phyloP scores from a whole-genome alignment of 768 basidiomycete genomes.

The Cyathus striatus region DNA sequence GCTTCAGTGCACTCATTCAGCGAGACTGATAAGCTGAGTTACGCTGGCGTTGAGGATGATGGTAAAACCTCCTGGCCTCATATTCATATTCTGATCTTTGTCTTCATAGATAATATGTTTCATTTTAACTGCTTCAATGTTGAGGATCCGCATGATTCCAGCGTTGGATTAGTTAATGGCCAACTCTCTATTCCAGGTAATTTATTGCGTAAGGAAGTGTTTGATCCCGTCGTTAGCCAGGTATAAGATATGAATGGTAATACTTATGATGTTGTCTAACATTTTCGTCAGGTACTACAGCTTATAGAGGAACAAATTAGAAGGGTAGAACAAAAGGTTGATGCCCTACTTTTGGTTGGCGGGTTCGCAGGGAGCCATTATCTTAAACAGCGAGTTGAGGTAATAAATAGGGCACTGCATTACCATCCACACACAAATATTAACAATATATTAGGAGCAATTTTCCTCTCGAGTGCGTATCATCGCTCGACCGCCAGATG shows the following conservation, averaged over 20 bases:
- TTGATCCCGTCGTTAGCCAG: constrained; percentile 82
- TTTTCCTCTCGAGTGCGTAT: constrained; percentile 64
- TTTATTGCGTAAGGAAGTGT: constrained; percentile 78
- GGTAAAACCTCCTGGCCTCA: constrained; percentile 33
- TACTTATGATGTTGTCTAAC: background rate
- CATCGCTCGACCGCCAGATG: constrained; percentile 80
- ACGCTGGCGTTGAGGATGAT: constrained; percentile 69
- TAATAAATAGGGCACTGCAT: too few relatives aligned
- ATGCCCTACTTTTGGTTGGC: constrained; percentile 86
- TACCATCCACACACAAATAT: too few relatives aligned
- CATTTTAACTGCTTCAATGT: constrained; percentile 90
- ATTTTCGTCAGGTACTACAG: constrained; percentile 53
- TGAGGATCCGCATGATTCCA: constrained; percentile 75
- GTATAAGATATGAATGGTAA: constrained; percentile 30
- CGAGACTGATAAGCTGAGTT: constrained; percentile 82
- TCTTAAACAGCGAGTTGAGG: constrained; percentile 74
- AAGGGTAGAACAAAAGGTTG: constrained; percentile 64
- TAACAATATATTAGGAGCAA: constrained; percentile 42
- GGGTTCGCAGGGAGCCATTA: constrained; percentile 88
- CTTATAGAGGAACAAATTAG: constrained; percentile 74
- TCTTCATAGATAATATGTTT: constrained; percentile 65
- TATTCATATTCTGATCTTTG: constrained; percentile 2
- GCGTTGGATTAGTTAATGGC: constrained; percentile 77
- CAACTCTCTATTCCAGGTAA: constrained; percentile 81
- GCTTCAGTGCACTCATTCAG: constrained; percentile 72